Evolutionary conservation across 345 rosid genomes (phyloP).

Genomic region (Linum lewisii): DNA sequence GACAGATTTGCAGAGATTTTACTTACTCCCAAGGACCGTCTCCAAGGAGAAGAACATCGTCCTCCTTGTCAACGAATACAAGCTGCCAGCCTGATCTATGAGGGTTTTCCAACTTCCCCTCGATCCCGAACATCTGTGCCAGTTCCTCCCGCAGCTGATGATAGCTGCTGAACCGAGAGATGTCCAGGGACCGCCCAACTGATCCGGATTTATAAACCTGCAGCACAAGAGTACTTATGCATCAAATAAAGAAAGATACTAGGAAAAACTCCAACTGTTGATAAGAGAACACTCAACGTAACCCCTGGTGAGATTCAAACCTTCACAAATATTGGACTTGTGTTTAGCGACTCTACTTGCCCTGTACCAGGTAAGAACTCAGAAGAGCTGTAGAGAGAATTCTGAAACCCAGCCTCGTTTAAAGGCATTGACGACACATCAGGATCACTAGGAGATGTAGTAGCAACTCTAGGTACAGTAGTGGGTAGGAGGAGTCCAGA

Average conservation of each 20-base stretch:
- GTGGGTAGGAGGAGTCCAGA: conserved; percentile 60
- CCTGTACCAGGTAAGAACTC: conserved; percentile 44
- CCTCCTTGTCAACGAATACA: conserved; percentile 89
- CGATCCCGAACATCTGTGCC: conserved; percentile 73
- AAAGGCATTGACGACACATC: conserved; percentile 48
- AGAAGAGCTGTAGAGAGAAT: conserved; percentile 39
- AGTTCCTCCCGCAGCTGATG: conserved; percentile 78
- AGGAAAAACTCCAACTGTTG: no score
- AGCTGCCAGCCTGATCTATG: conserved; percentile 98
- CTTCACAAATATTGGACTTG: conserved; percentile 52
- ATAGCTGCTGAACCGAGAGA: conserved; percentile 83
- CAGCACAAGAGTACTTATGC: conserved; percentile 6
- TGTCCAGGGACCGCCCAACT: conserved; percentile 74
- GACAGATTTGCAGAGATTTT: no score
- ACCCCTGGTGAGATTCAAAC: conserved; percentile 21
- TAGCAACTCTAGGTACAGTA: conserved; percentile 34
- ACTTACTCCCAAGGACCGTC: conserved; percentile 89
- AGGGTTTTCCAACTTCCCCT: conserved; percentile 75
- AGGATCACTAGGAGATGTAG: conserved; percentile 32
- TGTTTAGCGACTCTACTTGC: conserved; percentile 32
- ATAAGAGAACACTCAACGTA: no score
- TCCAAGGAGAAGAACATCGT: conserved; percentile 87
- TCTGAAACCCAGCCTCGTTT: conserved; percentile 46
- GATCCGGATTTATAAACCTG: conserved; percentile 74
- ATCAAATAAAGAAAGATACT: conserved; percentile 3